These are phyloP conservation scores for Brassica hybrid DNA, from an alignment of 441 rosid species.

Conservation along the genomic window DNA sequence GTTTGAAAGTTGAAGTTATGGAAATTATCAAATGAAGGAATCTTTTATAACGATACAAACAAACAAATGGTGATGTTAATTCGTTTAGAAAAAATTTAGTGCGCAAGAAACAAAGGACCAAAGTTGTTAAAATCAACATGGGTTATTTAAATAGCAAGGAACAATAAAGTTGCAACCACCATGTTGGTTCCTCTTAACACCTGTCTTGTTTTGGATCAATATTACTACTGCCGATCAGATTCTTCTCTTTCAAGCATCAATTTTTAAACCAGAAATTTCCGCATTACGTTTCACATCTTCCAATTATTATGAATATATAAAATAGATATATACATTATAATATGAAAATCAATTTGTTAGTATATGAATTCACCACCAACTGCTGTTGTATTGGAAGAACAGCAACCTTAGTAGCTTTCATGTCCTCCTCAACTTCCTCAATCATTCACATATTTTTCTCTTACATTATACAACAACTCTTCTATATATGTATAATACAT, in stretches of 20 bases:
- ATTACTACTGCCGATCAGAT: conserved; percentile 17
- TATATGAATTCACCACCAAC: conserved; percentile 32
- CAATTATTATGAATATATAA: conserved; percentile 23
- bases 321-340: background rate
- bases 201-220: conserved; percentile 27
- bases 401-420: conserved; percentile 40
- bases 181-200: conserved; percentile 36
- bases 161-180: conserved; percentile 40
- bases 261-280: background rate
- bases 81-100: background rate
- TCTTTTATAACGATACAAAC: background rate
- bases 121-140: conserved; percentile 30
- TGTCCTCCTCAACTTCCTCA: conserved; percentile 49
- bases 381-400: conserved; percentile 38
- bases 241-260: conserved; percentile 33
- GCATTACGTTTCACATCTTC: conserved; percentile 41
- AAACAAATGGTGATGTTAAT: conserved; percentile 20
- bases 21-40: no score
- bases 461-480: conserved; percentile 14
- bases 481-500: background rate
- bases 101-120: conserved; percentile 19
- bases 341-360: conserved; percentile 24
- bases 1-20: no score
- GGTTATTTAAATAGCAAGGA: conserved; percentile 29
- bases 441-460: conserved; percentile 28